Evolutionary conservation across 768 basidiomycete species (phyloP).

Genomic region (Tephrocybe rancida): DNA sequence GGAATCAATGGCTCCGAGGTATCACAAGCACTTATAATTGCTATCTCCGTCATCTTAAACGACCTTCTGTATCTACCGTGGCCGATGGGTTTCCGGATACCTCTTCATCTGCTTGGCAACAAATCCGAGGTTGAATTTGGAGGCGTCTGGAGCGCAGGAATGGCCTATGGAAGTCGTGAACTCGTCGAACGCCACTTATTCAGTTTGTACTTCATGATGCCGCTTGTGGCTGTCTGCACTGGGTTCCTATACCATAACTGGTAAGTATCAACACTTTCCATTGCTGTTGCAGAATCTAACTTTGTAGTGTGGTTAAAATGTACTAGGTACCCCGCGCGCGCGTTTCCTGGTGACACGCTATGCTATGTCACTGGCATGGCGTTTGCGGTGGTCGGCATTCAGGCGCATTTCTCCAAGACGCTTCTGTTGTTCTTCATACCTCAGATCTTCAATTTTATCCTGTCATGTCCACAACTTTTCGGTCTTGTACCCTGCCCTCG

Average conservation of each 20-base stretch:
- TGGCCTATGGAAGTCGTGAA: conserved; percentile 83
- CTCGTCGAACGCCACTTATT: conserved; percentile 93
- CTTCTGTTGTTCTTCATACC: conserved; percentile 95
- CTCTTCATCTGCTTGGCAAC: conserved; percentile 68
- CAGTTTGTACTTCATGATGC: conserved; percentile 96
- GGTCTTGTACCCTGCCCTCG: conserved; percentile 92
- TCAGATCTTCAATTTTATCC: conserved; percentile 95
- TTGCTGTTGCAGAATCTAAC: neutral
- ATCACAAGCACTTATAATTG: conserved; percentile 90
- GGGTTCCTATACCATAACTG: conserved; percentile 97
- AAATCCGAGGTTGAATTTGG: conserved; percentile 72
- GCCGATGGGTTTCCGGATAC: conserved; percentile 74
- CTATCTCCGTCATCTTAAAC: conserved; percentile 87
- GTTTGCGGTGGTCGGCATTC: conserved; percentile 96
- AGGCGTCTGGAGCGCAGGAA: conserved; percentile 80
- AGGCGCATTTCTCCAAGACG: conserved; percentile 97
- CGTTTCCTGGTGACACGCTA: conserved; percentile 95
- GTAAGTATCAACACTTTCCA: conserved; percentile 44
- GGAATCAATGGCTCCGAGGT: conserved; percentile 98
- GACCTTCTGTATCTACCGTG: conserved; percentile 94
- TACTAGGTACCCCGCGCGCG: conserved; percentile 97
- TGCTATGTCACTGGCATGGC: conserved; percentile 99
- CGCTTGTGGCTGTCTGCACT: conserved; percentile 85
- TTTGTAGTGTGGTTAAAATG: conserved; percentile 46
- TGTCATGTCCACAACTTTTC: conserved; percentile 94